Evolutionary conservation across 2,329 filamentous ascomycete genomes (phyloP), one percentile per base, ranked within the genome.

Genomic region (Didymella glomerata): DNA sequence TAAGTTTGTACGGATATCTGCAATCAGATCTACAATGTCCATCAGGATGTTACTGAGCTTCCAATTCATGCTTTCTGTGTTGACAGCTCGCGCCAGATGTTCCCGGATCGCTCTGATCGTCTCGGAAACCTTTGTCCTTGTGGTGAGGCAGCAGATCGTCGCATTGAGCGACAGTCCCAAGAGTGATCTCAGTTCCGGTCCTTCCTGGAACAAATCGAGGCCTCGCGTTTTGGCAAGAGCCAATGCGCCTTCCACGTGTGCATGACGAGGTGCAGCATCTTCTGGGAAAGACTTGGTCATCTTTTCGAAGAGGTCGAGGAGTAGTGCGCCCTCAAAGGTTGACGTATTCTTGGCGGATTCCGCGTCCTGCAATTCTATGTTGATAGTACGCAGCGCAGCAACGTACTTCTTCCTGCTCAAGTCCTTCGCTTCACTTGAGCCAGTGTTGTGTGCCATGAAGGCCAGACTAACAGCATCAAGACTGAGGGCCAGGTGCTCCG

Each of bases 381-480:
- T 69, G 20, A 64, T 65, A 47, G 65, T 66, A 16, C 60, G 52
- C 2, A 74, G 52, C 28, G 70, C 71, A n/a, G 62, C 51, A 25
- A 66, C 60, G 41, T 73, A 74, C 48, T 74, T 71, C 20, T 57
- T 59, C 4, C 63, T 59, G 6, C 62, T 64, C 2, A 71, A 47
- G 8, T 62, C 55, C 18, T 46, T 56, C 6, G 71, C 70, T 6
- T 62, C 55, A 2, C 50, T 56, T 0, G 66, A 71, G 3, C 41
- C 55, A 13, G 63, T 54, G 27, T 71, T 60, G 42, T 68, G 68
- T 3, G 65, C 66, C 0, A 73, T 49, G 44, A 73, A 73, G 1
- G 67, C 68, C 8, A 74, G 61, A 47, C 70, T 73, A 22, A 67
- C 69, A 30, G 70, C 70, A 48, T 74, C 70, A 28, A 74, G 71